Evolutionary conservation across 2,329 filamentous ascomycete genomes (phyloP).

Genomic region (Ceratocystis huliohia): DNA sequence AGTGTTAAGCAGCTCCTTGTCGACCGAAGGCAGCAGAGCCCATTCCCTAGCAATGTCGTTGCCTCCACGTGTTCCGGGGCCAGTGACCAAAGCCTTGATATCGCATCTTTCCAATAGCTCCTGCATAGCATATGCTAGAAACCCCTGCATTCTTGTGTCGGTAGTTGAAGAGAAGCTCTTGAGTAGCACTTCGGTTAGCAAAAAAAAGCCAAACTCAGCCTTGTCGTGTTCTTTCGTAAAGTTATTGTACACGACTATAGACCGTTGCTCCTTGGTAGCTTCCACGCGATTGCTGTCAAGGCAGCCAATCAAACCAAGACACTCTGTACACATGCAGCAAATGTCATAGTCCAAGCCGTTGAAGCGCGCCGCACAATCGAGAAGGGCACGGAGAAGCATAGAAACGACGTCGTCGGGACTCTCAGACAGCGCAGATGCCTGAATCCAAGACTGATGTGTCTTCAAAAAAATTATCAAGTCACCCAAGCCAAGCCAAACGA

Average conservation of each 20-base stretch:
- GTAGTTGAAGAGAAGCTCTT: conserved; percentile 84
- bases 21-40: conserved; percentile 61
- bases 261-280: conserved; percentile 59
- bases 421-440: conserved; percentile 68
- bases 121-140: conserved; percentile 90
- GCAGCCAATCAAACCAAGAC: conserved; percentile 79
- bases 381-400: conserved; percentile 58
- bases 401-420: conserved; percentile 66
- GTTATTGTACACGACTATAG: conserved; percentile 79
- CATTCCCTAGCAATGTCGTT: conserved; percentile 59
- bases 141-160: conserved; percentile 77
- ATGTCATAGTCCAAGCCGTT: conserved; percentile 55
- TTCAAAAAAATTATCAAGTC: conserved; percentile 67
- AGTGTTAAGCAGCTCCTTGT: conserved; percentile 71
- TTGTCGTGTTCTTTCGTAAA: conserved; percentile 68
- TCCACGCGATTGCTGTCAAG: conserved; percentile 86
- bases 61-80: conserved; percentile 33
- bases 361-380: conserved; percentile 78
- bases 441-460: conserved; percentile 61
- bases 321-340: conserved; percentile 60
- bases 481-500: conserved; percentile 66
- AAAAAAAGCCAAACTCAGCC: conserved; percentile 71
- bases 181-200: conserved; percentile 77
- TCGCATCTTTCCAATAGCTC: conserved; percentile 69
- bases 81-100: conserved; percentile 43